Evolutionary conservation across 495 filamentous ascomycete genomes (phyloP).

Genomic region (Pseudoneurospora amorphoporcata): DNA sequence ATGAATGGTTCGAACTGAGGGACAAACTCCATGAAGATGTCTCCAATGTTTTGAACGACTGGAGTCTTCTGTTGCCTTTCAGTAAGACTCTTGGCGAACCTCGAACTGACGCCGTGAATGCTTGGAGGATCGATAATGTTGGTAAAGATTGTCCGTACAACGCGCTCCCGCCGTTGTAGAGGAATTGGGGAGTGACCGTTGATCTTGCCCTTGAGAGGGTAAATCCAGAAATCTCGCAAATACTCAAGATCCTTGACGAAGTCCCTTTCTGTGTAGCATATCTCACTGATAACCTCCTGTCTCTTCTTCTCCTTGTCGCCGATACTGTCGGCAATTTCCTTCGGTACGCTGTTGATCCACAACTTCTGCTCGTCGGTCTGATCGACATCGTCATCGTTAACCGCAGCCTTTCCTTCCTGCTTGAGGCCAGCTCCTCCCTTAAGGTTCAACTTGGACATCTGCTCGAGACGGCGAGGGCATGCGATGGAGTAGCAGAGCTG

Average conservation of each 20-base stretch:
- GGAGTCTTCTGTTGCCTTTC: constrained; percentile 80
- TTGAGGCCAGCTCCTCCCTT: constrained; percentile 82
- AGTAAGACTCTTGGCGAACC: constrained; percentile 77
- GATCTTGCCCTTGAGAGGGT: constrained; percentile 64
- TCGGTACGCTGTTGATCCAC: constrained; percentile 97
- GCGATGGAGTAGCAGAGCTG: constrained; percentile 97
- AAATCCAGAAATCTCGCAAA: constrained; percentile 96
- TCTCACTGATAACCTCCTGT: constrained; percentile 95
- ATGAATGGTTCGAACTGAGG: constrained; percentile 94
- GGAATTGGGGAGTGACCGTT: constrained; percentile 72
- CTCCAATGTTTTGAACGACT: constrained; percentile 81
- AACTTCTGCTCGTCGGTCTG: constrained; percentile 93
- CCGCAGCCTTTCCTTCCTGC: constrained; percentile 62
- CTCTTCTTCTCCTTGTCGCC: constrained; percentile 90
- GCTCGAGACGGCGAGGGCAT: constrained; percentile 87
- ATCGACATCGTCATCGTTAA: constrained; percentile 74
- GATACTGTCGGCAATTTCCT: constrained; percentile 84
- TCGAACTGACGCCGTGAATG: constrained; percentile 81
- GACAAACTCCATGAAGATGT: constrained; percentile 88
- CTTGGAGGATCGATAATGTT: constrained; percentile 75
- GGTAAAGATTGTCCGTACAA: constrained; percentile 88
- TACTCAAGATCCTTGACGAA: constrained; percentile 99
- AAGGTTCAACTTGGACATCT: constrained; percentile 86
- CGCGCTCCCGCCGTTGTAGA: constrained; percentile 74
- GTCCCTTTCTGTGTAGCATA: constrained; percentile 98